These are phyloP conservation scores for Aspergillus sp. DNA, from an alignment of 2,329 filamentous ascomycete genomes.

Conservation along the genomic window DNA sequence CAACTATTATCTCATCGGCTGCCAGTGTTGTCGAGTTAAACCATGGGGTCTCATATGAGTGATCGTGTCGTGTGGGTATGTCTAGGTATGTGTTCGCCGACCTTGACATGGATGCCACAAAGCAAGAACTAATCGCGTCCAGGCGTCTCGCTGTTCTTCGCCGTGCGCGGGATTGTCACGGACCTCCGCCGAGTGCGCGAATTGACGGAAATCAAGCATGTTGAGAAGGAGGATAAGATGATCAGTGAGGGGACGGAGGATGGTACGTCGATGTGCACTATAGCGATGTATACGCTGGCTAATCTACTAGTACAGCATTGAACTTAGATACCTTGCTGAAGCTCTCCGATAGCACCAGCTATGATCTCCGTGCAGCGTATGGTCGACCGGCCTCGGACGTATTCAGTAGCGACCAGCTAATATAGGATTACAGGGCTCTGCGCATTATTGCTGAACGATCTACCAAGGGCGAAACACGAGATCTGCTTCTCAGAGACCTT, in stretches of 20 bases:
- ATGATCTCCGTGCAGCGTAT: constrained; percentile 69
- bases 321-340: constrained; percentile 66
- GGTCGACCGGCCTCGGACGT: constrained; percentile 36
- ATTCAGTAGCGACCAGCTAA: constrained; percentile 49
- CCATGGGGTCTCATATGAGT: constrained; percentile 38
- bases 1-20: no score
- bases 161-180: constrained; percentile 59
- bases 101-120: no score
- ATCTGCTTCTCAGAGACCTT: constrained; percentile 46
- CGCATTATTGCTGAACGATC: constrained; percentile 50
- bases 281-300: constrained; percentile 10
- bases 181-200: constrained; percentile 45
- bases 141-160: constrained; percentile 51
- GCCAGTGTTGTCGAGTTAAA: not conserved
- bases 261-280: constrained; percentile 35
- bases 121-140: constrained; percentile 8
- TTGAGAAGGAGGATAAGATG: constrained; percentile 68
- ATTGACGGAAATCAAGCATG: constrained; percentile 62
- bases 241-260: constrained; percentile 76
- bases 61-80: constrained; percentile 44
- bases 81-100: constrained; percentile 30
- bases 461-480: constrained; percentile 42
- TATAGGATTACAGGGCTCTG: constrained; percentile 36
- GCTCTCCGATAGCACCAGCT: constrained; percentile 70
- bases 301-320: constrained; percentile 49